A percentile compares a stretch with the other conserved stretches of the same genome.
These are phyloP conservation scores for Candida tibetensis DNA, from an alignment of 805 yeast species.

Conservation along the genomic window DNA sequence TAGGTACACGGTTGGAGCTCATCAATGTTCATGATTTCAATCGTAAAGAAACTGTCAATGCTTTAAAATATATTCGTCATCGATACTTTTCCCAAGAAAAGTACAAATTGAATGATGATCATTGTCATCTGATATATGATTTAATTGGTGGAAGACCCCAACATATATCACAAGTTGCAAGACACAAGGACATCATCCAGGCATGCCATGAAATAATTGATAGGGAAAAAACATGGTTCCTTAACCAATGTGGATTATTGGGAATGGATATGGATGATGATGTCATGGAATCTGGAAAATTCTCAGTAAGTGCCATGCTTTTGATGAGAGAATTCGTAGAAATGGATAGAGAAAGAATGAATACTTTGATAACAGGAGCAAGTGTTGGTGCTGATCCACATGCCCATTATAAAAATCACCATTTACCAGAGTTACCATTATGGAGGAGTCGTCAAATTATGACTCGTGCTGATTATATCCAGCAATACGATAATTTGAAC, in stretches of 20 bases:
- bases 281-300: constrained; percentile 81
- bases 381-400: constrained; percentile 1
- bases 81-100: constrained; percentile 27
- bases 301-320: constrained; percentile 70
- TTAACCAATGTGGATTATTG: constrained; percentile 75
- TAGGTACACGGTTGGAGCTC: constrained; percentile 74
- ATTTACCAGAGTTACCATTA: constrained; percentile 69
- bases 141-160: constrained; percentile 84
- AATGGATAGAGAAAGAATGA: constrained; percentile 49
- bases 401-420: constrained; percentile 38
- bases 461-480: constrained; percentile 82
- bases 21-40: constrained; percentile 64
- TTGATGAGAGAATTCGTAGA: constrained; percentile 67
- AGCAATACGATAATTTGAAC: constrained; percentile 69
- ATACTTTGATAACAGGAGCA: constrained; percentile 17
- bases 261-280: constrained; percentile 86
- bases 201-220: constrained; percentile 74
- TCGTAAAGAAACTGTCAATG: constrained; percentile 52
- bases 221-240: constrained; percentile 79
- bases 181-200: constrained; percentile 50
- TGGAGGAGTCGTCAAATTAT: constrained; percentile 84
- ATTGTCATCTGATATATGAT: constrained; percentile 57
- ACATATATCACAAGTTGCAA: constrained; percentile 68
- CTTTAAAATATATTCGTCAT: constrained; percentile 51
- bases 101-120: constrained; percentile 23